A percentile compares a stretch with the other conserved stretches of the same genome.
Evolutionary conservation across 1,139 yeast genomes (phyloP).

Genomic region (Protomyces pachydermus): DNA sequence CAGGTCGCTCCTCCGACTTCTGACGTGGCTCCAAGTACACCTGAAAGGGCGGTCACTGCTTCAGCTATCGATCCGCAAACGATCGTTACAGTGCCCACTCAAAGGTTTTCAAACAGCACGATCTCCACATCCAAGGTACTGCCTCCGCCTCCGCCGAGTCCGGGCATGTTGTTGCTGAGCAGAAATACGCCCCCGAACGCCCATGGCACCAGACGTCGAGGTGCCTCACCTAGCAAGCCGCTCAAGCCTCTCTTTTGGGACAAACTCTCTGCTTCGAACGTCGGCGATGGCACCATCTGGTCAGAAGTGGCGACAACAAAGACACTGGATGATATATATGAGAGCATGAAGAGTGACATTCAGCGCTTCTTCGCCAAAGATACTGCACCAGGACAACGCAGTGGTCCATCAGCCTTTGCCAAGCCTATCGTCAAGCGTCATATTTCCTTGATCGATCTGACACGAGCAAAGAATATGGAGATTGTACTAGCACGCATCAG

Average conservation of each 20-base stretch:
- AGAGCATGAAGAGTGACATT: slow-evolving; percentile 10
- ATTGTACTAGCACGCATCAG: slow-evolving; percentile 17
- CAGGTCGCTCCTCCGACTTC: not conserved
- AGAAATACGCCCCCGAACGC: not conserved
- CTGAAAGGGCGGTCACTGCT: not conserved
- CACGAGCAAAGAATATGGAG: slow-evolving; percentile 11
- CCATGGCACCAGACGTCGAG: not conserved
- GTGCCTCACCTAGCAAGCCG: not conserved
- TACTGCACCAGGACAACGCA: not conserved
- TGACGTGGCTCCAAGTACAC: not conserved
- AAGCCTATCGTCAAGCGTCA: not conserved
- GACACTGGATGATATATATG: slow-evolving; percentile 1
- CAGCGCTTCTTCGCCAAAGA: slow-evolving; percentile 7
- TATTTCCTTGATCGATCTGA: slow-evolving; percentile 5
- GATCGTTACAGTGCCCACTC: not conserved
- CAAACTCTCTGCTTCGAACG: not conserved
- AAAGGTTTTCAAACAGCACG: too few species aligned
- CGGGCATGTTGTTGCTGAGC: not conserved
- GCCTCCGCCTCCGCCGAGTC: not conserved
- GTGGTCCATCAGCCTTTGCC: not conserved
- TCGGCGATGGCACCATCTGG: slow-evolving; percentile 9
- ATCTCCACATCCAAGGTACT: too few species aligned
- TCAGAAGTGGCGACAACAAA: not conserved
- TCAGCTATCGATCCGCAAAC: not conserved
- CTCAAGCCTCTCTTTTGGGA: slow-evolving; percentile 25